Evolutionary conservation across 768 basidiomycete species (phyloP).

Genomic region (Boletus sp.): DNA sequence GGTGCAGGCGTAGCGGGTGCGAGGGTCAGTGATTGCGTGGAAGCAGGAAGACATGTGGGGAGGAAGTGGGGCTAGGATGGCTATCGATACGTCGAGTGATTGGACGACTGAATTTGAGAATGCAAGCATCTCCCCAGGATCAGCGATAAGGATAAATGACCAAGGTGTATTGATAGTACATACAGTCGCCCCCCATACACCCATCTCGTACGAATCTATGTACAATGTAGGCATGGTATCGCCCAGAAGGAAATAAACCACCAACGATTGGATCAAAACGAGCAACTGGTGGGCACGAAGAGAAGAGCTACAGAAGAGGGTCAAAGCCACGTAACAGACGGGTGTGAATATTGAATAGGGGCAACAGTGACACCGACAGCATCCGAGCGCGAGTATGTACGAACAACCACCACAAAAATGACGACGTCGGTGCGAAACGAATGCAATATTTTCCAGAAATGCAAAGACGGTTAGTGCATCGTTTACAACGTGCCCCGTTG

Average conservation of each 20-base stretch:
- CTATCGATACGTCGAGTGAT: no score
- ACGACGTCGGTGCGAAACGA: background rate
- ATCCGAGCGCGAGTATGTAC: background rate
- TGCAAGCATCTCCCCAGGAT: no score
- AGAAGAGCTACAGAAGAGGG: background rate
- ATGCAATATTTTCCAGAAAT: background rate
- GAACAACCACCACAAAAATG: background rate
- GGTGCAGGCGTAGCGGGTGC: background rate
- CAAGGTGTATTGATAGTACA: background rate
- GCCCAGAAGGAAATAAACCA: background rate
- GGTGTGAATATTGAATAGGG: background rate
- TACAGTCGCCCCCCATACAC: background rate
- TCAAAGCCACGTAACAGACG: no score
- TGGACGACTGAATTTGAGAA: no score
- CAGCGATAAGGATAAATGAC: no score
- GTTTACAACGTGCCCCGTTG: constrained; percentile 36
- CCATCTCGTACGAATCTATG: background rate
- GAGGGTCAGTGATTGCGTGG: background rate
- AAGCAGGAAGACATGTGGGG: background rate
- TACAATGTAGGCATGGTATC: constrained; percentile 6
- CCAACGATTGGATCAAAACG: background rate
- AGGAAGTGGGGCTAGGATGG: background rate
- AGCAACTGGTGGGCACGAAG: background rate
- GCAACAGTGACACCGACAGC: background rate
- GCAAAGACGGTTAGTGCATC: background rate